phyloP scores from a whole-genome alignment of 305 asterid genomes.

The Salvia sclarea region DNA sequence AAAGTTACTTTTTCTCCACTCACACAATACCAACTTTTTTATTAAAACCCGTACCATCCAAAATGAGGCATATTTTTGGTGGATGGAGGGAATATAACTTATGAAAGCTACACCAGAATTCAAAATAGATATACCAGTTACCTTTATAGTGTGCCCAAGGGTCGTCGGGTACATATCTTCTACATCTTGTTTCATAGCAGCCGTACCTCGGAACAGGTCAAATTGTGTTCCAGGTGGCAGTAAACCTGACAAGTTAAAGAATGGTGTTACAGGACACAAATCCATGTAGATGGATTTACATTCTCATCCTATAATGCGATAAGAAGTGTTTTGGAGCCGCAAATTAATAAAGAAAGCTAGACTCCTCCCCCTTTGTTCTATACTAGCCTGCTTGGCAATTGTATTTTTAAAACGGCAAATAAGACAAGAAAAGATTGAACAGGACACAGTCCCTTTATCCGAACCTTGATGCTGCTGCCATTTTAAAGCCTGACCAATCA shows the following conservation, averaged over 20 bases:
- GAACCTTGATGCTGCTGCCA: constrained; percentile 99
- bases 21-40: too few species aligned
- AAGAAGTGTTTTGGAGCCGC: constrained; percentile 4
- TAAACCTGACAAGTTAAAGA: constrained; percentile 56
- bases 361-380: constrained; percentile 7
- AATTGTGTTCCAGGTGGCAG: constrained; percentile 99
- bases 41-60: too few species aligned
- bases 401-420: constrained; percentile 12
- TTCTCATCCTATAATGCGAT: neutral
- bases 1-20: too few species aligned
- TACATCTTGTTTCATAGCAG: constrained; percentile 99
- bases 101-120: neutral
- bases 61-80: too few species aligned
- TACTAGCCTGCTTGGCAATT: constrained; percentile 22
- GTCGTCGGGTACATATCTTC: constrained; percentile 94
- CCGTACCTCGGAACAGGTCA: constrained; percentile 93
- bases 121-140: constrained; percentile 33
- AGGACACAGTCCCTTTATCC: constrained; percentile 25
- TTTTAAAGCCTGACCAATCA: constrained; percentile 97
- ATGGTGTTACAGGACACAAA: constrained; percentile 7
- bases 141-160: constrained; percentile 90
- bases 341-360: constrained; percentile 18
- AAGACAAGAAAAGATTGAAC: constrained; percentile 16
- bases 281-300: neutral
- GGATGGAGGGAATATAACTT: too few species aligned